A percentile compares a stretch with the other conserved stretches of the same genome.
phyloP scores from a whole-genome alignment of 192 early-diverging fungal species.

The Spizellomyces sp. region DNA sequence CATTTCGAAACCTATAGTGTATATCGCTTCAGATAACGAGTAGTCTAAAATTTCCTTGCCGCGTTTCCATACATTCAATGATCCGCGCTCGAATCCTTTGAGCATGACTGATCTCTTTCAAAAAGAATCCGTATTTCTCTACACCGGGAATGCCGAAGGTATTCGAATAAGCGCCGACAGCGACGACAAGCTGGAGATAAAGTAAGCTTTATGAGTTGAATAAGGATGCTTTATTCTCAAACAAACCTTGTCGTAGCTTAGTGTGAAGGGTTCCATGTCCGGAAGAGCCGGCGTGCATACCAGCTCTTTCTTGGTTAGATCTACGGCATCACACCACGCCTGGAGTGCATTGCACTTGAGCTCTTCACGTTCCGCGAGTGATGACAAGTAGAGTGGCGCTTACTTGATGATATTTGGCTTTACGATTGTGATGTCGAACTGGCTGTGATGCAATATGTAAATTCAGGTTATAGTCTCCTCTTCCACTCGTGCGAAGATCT shows the following conservation, averaged over 20 bases:
- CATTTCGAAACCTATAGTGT: conserved; percentile 51
- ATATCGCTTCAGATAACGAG: background rate
- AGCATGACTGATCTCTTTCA: conserved; percentile 87
- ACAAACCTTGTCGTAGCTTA: conserved; percentile 71
- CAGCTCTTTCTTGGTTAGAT: conserved; percentile 46
- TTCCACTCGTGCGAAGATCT: no score
- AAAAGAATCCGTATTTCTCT: conserved; percentile 78
- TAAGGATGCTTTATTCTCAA: background rate
- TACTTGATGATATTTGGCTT: conserved; percentile 26
- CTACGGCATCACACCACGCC: conserved; percentile 62
- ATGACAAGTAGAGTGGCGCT: background rate
- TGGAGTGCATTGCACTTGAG: conserved; percentile 57
- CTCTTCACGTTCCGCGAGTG: background rate
- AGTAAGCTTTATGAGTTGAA: background rate
- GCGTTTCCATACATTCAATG: conserved; percentile 51
- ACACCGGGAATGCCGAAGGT: conserved; percentile 89
- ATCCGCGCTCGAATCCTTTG: conserved; percentile 78
- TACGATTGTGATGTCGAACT: conserved; percentile 19
- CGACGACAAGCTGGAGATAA: conserved; percentile 61
- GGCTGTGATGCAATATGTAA: conserved; percentile 36
- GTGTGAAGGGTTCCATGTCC: conserved; percentile 42
- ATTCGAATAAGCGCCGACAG: conserved; percentile 82
- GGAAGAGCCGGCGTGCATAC: conserved; percentile 20
- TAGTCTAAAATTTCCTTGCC: background rate
- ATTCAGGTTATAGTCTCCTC: background rate